Conservation (phyloP, 83 land plant species). For the Diphasiastrum complanatum region DNA sequence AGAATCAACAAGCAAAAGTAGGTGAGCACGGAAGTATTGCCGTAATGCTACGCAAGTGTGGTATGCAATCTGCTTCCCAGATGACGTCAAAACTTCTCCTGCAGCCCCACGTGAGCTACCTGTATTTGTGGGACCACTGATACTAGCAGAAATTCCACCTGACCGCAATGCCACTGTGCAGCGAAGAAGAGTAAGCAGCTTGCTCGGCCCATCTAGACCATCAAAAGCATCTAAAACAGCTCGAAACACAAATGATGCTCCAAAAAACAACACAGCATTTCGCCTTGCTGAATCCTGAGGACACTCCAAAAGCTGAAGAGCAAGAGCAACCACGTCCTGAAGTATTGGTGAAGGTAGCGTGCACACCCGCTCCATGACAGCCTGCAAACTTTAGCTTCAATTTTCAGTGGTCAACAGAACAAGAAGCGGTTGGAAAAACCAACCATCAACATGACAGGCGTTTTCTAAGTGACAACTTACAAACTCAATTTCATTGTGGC, state of each 20-base stretch:
- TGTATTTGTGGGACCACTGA: conserved; percentile 20
- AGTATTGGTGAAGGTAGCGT: conserved; percentile 73
- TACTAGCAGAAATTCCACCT: conserved; percentile 52
- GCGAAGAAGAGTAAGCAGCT: conserved; percentile 60
- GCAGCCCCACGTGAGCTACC: conserved; percentile 62
- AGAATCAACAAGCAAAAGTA: conserved; percentile 84
- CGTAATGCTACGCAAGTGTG: conserved; percentile 94
- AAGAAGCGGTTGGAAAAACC: background rate
- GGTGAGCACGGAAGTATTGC: conserved; percentile 89
- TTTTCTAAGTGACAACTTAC: background rate
- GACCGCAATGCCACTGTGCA: conserved; percentile 76
- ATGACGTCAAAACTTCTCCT: conserved; percentile 76
- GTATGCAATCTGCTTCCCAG: conserved; percentile 90
- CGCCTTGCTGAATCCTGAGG: conserved; percentile 85
- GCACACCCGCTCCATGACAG: conserved; percentile 93
- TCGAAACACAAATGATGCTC: conserved; percentile 84
- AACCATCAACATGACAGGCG: background rate
- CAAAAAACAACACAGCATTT: conserved; percentile 87
- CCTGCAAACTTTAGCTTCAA: conserved; percentile 40
- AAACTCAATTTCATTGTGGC: background rate
- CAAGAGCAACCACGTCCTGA: conserved; percentile 70
- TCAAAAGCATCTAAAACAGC: conserved; percentile 93
- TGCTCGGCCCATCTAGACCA: conserved; percentile 68
- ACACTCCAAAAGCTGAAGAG: conserved; percentile 77
- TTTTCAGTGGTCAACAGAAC: background rate